phyloP scores from a whole-genome alignment of 1,284 basidiomycete species.

The Cryptococcus sp. region DNA sequence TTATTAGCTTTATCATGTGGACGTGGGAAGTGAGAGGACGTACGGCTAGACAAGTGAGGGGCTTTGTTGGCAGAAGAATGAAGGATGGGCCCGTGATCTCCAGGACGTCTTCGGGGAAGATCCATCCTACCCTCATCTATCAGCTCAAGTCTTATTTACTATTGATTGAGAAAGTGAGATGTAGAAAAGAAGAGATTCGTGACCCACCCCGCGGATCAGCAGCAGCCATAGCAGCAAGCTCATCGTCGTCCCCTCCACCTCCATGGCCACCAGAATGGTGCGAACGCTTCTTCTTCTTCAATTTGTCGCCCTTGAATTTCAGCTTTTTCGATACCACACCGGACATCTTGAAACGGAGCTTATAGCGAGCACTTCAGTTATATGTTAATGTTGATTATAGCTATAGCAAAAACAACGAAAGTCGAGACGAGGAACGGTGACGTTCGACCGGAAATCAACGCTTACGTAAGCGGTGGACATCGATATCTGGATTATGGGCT shows the following conservation, averaged over 20 bases:
- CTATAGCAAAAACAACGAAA: neutral
- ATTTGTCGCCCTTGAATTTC: slow-evolving; percentile 57
- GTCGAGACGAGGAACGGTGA: too few relatives aligned
- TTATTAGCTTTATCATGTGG: neutral
- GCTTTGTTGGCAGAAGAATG: slow-evolving; percentile 49
- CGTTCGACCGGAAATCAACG: too few relatives aligned
- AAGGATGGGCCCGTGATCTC: slow-evolving; percentile 55
- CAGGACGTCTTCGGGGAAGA: slow-evolving; percentile 47
- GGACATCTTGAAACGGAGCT: slow-evolving; percentile 11
- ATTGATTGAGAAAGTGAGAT: too few relatives aligned
- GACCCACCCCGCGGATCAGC: slow-evolving; percentile 47
- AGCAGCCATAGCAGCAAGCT: slow-evolving; percentile 40
- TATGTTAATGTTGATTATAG: neutral
- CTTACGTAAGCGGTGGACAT: too few relatives aligned
- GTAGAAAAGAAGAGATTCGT: too few relatives aligned
- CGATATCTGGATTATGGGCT: too few relatives aligned
- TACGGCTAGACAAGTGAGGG: slow-evolving; percentile 46
- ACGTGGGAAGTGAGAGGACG: slow-evolving; percentile 16
- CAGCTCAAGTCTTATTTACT: neutral
- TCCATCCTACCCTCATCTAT: slow-evolving; percentile 47
- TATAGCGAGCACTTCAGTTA: neutral
- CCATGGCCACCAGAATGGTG: slow-evolving; percentile 36
- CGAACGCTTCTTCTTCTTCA: slow-evolving; percentile 56
- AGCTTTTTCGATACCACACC: slow-evolving; percentile 50
- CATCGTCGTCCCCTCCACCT: slow-evolving; percentile 31